phyloP scores from a whole-genome alignment of 2,329 filamentous ascomycete genomes.

The Dothideomycetidae sp. region DNA sequence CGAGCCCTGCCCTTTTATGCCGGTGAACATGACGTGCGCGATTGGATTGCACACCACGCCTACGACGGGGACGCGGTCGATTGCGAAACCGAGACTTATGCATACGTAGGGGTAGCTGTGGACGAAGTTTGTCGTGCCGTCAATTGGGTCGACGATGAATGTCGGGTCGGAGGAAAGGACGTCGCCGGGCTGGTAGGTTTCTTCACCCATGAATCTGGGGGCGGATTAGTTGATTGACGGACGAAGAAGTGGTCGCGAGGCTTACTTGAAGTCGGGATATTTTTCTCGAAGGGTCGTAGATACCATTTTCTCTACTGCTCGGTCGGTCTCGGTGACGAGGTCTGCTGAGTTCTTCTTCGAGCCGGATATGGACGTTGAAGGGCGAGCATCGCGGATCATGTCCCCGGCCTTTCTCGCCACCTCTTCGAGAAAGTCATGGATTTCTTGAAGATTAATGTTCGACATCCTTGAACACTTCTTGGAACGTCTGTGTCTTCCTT shows the following conservation, averaged over 20 bases:
- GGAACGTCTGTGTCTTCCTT: too few relatives aligned
- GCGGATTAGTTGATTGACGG: slow-evolving; percentile 1
- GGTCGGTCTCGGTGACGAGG: slow-evolving; percentile 50
- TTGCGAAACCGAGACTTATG: slow-evolving; percentile 59
- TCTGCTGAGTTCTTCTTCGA: slow-evolving; percentile 43
- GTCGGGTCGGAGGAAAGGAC: slow-evolving; percentile 53
- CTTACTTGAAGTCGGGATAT: slow-evolving; percentile 40
- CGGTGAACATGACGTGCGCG: slow-evolving; percentile 53
- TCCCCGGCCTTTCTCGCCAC: slow-evolving; percentile 32
- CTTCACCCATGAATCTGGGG: slow-evolving; percentile 54
- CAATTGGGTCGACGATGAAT: slow-evolving; percentile 71
- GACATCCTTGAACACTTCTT: slow-evolving; percentile 7
- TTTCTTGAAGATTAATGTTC: slow-evolving; percentile 29
- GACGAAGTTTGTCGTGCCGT: slow-evolving; percentile 71
- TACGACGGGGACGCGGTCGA: slow-evolving; percentile 47
- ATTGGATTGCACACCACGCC: slow-evolving; percentile 75
- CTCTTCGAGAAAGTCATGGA: slow-evolving; percentile 34
- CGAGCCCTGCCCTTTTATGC: slow-evolving; percentile 52
- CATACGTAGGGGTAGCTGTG: slow-evolving; percentile 62
- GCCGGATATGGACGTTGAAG: slow-evolving; percentile 27
- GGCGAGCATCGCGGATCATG: slow-evolving; percentile 32
- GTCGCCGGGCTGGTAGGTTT: slow-evolving; percentile 56
- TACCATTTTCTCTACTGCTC: slow-evolving; percentile 45
- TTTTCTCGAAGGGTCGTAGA: slow-evolving; percentile 35
- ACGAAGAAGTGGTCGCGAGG: too few relatives aligned